Conservation (phyloP, 2,329 filamentous ascomycete genomes). For the Phyllosticta citrichinensis region DNA sequence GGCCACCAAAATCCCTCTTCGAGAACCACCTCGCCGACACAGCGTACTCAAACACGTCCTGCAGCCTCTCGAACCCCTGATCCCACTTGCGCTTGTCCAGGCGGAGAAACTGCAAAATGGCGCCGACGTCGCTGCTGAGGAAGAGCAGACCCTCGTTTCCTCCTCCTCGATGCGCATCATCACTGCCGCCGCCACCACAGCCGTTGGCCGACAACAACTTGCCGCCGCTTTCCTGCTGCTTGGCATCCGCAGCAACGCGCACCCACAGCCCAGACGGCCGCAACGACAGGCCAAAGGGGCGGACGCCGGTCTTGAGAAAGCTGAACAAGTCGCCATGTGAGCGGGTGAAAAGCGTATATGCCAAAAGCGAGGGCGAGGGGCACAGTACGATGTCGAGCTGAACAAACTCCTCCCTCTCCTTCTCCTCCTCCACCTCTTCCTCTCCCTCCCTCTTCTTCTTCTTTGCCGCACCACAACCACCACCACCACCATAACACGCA, state of each 20-base stretch:
- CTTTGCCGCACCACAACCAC: neutral
- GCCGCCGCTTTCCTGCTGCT: neutral
- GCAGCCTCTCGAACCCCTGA: neutral
- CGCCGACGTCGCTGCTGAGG: neutral
- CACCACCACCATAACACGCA: neutral
- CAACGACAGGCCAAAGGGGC: neutral
- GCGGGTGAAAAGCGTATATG: neutral
- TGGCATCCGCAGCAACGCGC: neutral
- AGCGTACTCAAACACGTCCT: neutral
- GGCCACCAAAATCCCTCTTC: neutral
- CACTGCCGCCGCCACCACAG: too few species aligned
- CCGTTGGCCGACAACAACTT: too few species aligned
- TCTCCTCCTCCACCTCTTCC: neutral
- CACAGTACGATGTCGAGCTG: neutral
- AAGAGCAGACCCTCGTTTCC: neutral
- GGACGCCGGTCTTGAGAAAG: neutral
- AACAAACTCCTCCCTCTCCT: neutral
- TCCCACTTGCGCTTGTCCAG: neutral
- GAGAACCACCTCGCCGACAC: neutral
- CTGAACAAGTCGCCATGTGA: neutral
- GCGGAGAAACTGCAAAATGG: neutral
- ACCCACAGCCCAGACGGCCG: neutral
- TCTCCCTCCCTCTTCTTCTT: neutral
- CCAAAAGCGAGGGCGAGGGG: neutral
- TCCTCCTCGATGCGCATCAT: neutral